Percentiles rank a stretch among this genome's conserved stretches.
These are phyloP conservation scores for Fusarium sacchari DNA, from an alignment of 2,329 filamentous ascomycete species.

Conservation along the genomic window DNA sequence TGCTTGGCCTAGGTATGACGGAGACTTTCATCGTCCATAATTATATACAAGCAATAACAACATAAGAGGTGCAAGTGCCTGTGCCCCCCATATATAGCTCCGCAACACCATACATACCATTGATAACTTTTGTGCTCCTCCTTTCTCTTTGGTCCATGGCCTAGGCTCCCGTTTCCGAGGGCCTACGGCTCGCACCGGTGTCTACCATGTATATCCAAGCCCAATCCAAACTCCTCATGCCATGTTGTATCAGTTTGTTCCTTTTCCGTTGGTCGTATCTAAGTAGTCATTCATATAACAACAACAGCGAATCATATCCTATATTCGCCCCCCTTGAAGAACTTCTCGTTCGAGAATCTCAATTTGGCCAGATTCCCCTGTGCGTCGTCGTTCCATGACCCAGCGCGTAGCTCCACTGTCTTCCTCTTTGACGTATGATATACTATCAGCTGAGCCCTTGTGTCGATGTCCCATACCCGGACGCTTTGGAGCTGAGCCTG, in stretches of 20 bases:
- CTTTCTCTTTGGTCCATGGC: neutral
- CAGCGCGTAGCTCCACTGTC: slow-evolving; percentile 68
- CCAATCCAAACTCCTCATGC: slow-evolving; percentile 30
- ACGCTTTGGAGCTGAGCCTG: slow-evolving; percentile 19
- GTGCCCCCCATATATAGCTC: slow-evolving; percentile 12
- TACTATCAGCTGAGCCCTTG: slow-evolving; percentile 71
- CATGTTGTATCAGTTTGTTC: slow-evolving; percentile 13
- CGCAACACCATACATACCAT: slow-evolving; percentile 10
- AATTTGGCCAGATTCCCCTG: slow-evolving; percentile 71
- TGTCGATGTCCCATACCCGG: slow-evolving; percentile 57
- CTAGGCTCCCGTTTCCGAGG: neutral
- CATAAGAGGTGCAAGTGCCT: slow-evolving; percentile 1
- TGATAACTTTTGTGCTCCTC: slow-evolving; percentile 25
- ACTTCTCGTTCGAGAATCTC: slow-evolving; percentile 74
- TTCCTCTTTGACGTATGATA: slow-evolving; percentile 75
- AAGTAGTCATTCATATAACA: slow-evolving; percentile 13
- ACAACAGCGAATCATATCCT: slow-evolving; percentile 17
- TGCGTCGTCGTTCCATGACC: slow-evolving; percentile 75
- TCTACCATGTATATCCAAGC: slow-evolving; percentile 28
- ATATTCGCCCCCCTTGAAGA: slow-evolving; percentile 65
- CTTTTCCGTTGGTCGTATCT: slow-evolving; percentile 2
- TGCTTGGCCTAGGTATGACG: neutral
- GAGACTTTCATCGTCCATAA: neutral
- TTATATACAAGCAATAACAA: slow-evolving; percentile 7
- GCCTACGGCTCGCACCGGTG: slow-evolving; percentile 13